phyloP scores from a whole-genome alignment of 2,329 filamentous ascomycete genomes.

The Penicillium sp. region DNA sequence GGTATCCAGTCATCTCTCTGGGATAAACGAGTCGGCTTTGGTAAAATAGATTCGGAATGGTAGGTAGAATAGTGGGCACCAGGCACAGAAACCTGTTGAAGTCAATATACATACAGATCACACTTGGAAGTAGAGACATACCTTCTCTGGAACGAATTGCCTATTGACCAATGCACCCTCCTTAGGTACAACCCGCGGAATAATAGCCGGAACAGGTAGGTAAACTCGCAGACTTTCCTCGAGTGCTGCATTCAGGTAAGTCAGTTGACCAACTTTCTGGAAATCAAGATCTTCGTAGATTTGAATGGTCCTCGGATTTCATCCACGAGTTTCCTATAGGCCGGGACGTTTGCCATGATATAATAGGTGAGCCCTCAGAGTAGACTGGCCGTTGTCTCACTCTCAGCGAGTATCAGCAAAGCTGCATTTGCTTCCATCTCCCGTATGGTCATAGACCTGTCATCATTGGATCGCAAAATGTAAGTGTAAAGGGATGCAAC shows the following conservation, averaged over 20 bases:
- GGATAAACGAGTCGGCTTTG: conserved; percentile 27
- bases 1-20: conserved; percentile 29
- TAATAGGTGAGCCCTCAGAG: conserved; percentile 40
- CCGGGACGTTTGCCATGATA: conserved; percentile 29
- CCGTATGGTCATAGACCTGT: conserved; percentile 22
- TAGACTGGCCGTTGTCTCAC: conserved; percentile 46
- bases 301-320: conserved; percentile 23
- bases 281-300: conserved; percentile 36
- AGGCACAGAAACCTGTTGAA: conserved; percentile 9
- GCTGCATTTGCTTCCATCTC: conserved; percentile 42
- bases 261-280: conserved; percentile 28
- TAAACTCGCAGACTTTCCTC: conserved; percentile 45
- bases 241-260: conserved; percentile 41
- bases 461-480: conserved; percentile 35
- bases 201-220: conserved; percentile 39
- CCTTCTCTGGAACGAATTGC: conserved; percentile 32
- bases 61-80: conserved; percentile 15
- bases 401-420: conserved; percentile 45
- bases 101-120: not conserved
- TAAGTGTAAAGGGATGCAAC: conserved; percentile 34
- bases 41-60: conserved; percentile 22
- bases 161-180: conserved; percentile 40
- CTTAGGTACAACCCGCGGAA: conserved; percentile 35
- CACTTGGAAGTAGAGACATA: conserved; percentile 8
- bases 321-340: conserved; percentile 9